Base-by-base conservation (phyloP, 2,329 filamentous ascomycete genomes). In the Penicillium sclerotiorum region DNA sequence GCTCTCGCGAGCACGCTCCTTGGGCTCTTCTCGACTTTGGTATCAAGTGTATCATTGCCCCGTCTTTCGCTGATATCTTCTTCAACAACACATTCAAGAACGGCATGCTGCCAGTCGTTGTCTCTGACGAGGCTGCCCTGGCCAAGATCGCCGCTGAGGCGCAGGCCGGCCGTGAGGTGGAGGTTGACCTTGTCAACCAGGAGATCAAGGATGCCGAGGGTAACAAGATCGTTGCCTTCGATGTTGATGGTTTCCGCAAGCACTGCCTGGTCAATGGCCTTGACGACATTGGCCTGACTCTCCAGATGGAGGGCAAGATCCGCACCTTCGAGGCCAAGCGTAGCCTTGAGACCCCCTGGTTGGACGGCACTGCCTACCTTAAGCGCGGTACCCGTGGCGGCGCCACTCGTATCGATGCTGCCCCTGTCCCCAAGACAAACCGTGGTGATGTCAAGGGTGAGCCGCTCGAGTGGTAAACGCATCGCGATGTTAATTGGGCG, bases 1-100 rank as follows among this genome's bases (percentile, higher is more conserved):
- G 84, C 64, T 93, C 88, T 23, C 86, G 94, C 68, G 94, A 97
- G 75, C 94, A 97, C 77, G 94, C 94, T 2, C 94, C 94, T 1
- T 97, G 94, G 94, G 93, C 94, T 5, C 82, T 97, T 20, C 85
- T 95, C 49, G 94, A 97, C 75, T 97, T 97, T 63, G 94, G 94
- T 60, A 96, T 99, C 77, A 90, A 88, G 69, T 93, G 88, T 70
- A 81, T 97, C 65, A 95, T 97, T 61, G 94, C 93, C 1, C 90
- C 90, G 1, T 92, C 88, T 1, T 89, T 83, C 60, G 89, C 88
- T 50, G 90, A 95, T 67, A 99, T 99, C 73, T 96, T 96, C 84
- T 95, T 93, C 84, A 96, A 96, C 84, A 99, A 99, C 80, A 94
- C 89, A n/a, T 97, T 96, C 83, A 97, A 99, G 82, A 99, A 99